Base-by-base conservation (phyloP, 164 flowering plant genomes). In the Taxillus chinensis region DNA sequence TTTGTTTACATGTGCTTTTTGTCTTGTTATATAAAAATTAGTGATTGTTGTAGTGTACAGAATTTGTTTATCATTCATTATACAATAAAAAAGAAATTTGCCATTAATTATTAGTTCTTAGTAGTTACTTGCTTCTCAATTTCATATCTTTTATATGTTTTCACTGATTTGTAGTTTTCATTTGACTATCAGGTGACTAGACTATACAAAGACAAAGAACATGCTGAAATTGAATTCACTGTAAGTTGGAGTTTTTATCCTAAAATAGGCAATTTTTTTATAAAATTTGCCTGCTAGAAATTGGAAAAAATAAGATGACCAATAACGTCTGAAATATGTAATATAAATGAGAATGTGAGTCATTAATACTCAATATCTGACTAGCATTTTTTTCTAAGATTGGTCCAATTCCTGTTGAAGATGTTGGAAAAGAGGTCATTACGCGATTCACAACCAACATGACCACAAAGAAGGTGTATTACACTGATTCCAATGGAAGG, bases 401-500 rank as follows among this genome's bases (percentile, higher is more conserved):
- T 67, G 96, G 98, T 55, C 92, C 92, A 50, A 84, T 91, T 45
- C 96, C 96, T 4, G 52, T 52, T 13, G 83, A 84, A 5, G 92
- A 90, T 79, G 66, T 79, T 70, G 96, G 92, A 53, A 91, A 91
- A 67, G 98, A 91, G 74, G 83, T 89, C 45, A 80, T 91, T 67
- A 82, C 98, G 27, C 68, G 75, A 60, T 54, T 91, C 75, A 77
- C 87, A 40, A 73, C 96, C 39, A 79, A 86, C 68, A 85, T 91
- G 89, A 83, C 49, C 55, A 84, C 96, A 39, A 52, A 89, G 50
- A 83, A 81, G 74, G 80, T 67, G 72, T 91, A 84, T 59, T 89
- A 84, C 65, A 91, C 98, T 42, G 98, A 91, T 71, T 87, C 96
- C 17, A 91, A 84, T 66, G 98, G 92, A 51, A 82, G 96, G 58